These are phyloP conservation scores for Acer campestre DNA, from an alignment of 345 rosid species.

Conservation along the genomic window DNA sequence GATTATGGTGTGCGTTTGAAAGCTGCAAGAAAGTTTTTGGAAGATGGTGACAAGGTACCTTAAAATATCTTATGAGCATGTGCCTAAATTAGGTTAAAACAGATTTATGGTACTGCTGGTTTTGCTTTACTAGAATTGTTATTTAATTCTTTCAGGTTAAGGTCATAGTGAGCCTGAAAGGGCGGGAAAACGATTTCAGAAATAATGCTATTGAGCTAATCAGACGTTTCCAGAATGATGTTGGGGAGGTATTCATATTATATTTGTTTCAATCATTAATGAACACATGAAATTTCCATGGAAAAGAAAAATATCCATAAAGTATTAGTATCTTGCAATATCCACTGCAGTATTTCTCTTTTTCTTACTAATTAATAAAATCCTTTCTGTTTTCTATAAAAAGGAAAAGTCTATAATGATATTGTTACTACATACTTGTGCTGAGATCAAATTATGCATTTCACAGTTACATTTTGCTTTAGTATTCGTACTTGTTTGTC, in stretches of 20 bases:
- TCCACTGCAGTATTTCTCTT: background rate
- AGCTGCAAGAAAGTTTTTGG: conserved; percentile 83
- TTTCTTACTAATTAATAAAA: too few species aligned
- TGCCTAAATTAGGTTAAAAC: background rate
- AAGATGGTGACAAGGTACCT: conserved; percentile 91
- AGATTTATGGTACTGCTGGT: background rate
- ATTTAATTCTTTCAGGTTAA: conserved; percentile 66
- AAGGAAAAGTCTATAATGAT: too few species aligned
- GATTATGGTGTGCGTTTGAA: conserved; percentile 84
- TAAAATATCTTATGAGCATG: conserved; percentile 5
- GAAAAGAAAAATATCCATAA: background rate
- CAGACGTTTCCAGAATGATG: conserved; percentile 78
- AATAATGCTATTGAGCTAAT: conserved; percentile 87
- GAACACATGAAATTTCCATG: background rate
- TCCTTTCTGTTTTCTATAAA: background rate
- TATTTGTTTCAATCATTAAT: background rate
- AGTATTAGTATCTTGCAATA: background rate
- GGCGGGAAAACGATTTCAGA: conserved; percentile 89
- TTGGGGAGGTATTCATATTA: conserved; percentile 73
- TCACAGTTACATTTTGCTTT: background rate
- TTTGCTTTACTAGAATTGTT: conserved; percentile 5
- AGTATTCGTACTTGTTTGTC: background rate
- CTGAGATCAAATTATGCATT: background rate
- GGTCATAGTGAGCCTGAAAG: conserved; percentile 86
- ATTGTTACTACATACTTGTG: background rate